Evolutionary conservation across 176 grass and related monocot species (phyloP).

Genomic region (Oryza rufipogon): DNA sequence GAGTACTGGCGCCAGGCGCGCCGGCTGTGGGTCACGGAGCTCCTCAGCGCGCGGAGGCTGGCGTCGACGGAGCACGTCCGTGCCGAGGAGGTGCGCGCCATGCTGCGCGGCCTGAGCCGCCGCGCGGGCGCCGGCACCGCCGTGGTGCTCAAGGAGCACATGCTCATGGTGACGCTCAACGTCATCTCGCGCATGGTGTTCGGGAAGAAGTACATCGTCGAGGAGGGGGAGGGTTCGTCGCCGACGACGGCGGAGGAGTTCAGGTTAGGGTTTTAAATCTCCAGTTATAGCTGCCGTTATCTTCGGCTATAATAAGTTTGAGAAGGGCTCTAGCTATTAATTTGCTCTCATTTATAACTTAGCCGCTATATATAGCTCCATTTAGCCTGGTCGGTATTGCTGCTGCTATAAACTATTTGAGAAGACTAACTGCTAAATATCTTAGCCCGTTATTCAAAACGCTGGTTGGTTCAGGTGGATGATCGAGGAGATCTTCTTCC

Average conservation of each 20-base stretch:
- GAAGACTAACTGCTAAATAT: too few species aligned
- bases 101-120: constrained; percentile 55
- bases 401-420: too few species aligned
- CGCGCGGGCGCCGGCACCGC: constrained; percentile 22
- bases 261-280: constrained; percentile 27
- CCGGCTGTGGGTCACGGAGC: constrained; percentile 74
- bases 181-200: constrained; percentile 85
- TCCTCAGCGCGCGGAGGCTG: constrained; percentile 65
- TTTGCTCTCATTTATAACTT: too few species aligned
- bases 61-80: constrained; percentile 64
- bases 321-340: too few species aligned
- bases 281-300: too few species aligned
- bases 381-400: too few species aligned
- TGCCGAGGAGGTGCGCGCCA: constrained; percentile 49
- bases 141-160: constrained; percentile 65
- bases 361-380: too few species aligned
- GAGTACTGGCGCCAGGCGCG: constrained; percentile 64
- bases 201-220: constrained; percentile 75
- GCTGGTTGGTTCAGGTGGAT: constrained; percentile 58
- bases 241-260: constrained; percentile 65
- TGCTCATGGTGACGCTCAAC: constrained; percentile 65
- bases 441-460: too few species aligned
- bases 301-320: too few species aligned
- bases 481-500: constrained; percentile 76
- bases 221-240: not conserved